Conservation (phyloP, 176 grass and related monocot genomes). For the Rhipidocladum racemiflorum region DNA sequence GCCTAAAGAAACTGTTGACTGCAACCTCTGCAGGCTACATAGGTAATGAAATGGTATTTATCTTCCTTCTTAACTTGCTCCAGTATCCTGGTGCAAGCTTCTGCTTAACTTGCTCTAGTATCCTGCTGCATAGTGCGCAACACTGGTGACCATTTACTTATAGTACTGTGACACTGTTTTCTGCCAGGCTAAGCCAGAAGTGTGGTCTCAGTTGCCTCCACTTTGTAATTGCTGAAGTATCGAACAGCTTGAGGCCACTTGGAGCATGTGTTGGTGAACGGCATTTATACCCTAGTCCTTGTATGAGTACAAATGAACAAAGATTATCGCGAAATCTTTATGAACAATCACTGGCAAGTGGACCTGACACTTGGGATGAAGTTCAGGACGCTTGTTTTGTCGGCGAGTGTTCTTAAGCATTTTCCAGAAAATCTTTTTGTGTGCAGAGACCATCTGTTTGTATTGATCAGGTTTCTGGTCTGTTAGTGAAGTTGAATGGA, state of each 20-base stretch:
- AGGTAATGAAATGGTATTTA: slow-evolving; percentile 19
- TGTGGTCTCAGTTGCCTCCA: background rate
- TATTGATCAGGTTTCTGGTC: background rate
- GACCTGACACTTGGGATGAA: background rate
- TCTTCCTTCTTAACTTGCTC: slow-evolving; percentile 19
- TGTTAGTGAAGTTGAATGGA: background rate
- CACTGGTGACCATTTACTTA: slow-evolving; percentile 16
- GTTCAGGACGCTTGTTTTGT: slow-evolving; percentile 9
- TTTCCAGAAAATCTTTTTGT: background rate
- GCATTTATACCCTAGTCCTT: slow-evolving; percentile 9
- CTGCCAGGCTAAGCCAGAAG: background rate
- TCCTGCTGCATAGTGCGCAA: slow-evolving; percentile 7
- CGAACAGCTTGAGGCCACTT: background rate
- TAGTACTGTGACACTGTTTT: background rate
- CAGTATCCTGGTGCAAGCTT: background rate
- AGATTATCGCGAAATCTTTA: background rate
- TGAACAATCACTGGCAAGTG: background rate
- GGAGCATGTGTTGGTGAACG: background rate
- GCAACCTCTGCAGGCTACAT: slow-evolving; percentile 18
- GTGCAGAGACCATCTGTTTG: background rate
- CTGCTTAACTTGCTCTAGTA: slow-evolving; percentile 8
- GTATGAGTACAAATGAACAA: background rate
- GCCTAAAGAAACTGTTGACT: slow-evolving; percentile 5
- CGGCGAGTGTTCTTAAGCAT: background rate
- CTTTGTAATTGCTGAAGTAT: background rate